Conservation (phyloP, 23 red algal genomes). For the Gracilaria caudata region DNA sequence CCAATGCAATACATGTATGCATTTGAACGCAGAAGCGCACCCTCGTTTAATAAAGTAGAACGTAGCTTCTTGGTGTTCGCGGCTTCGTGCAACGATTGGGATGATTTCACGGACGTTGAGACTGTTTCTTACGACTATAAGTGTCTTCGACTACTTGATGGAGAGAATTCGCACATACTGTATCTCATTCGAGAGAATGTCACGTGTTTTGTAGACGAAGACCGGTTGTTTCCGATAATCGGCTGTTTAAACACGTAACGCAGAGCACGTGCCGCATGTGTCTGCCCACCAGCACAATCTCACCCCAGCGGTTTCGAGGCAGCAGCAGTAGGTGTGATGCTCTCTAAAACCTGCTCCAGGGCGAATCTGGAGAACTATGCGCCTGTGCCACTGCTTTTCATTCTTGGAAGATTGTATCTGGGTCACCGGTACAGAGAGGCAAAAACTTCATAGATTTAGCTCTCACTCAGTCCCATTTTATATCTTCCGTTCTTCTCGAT, state of each 20-base stretch:
- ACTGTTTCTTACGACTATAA: too few relatives aligned
- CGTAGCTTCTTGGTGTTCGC: too few relatives aligned
- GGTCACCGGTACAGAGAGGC: background rate
- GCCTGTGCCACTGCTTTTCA: background rate
- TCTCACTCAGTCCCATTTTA: conserved; percentile 19
- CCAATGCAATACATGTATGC: too few relatives aligned
- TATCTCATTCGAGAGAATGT: background rate
- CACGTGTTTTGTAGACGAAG: conserved; percentile 31
- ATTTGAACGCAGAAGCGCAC: too few relatives aligned
- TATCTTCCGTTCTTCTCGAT: background rate
- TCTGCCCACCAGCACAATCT: background rate
- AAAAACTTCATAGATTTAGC: background rate
- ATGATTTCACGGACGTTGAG: too few relatives aligned
- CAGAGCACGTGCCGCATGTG: background rate
- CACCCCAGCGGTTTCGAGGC: background rate
- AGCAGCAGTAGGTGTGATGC: background rate
- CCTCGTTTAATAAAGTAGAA: too few relatives aligned
- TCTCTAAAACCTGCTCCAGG: background rate
- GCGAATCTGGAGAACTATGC: background rate
- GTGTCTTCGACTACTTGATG: too few relatives aligned
- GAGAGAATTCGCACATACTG: too few relatives aligned
- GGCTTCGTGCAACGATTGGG: too few relatives aligned
- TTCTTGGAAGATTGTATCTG: conserved; percentile 12
- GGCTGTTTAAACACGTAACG: conserved; percentile 34
- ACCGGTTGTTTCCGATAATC: background rate